These are phyloP conservation scores for Fusarium napiforme DNA, from an alignment of 2,329 filamentous ascomycete genomes.

Conservation along the genomic window DNA sequence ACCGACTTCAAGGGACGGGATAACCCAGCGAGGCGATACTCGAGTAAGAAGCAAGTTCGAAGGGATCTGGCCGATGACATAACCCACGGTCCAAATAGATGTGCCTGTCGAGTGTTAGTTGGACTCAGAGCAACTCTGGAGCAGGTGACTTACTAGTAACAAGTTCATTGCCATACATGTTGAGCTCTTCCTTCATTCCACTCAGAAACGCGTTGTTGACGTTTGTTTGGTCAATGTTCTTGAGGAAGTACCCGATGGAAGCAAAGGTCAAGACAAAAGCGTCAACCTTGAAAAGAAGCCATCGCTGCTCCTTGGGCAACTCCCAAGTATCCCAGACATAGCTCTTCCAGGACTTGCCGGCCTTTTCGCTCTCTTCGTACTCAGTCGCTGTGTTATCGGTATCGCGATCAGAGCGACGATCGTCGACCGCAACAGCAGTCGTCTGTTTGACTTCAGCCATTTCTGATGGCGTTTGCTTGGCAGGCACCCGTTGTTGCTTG, in stretches of 20 bases:
- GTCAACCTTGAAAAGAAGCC: conserved; percentile 50
- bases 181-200: conserved; percentile 40
- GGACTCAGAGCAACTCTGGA: neutral
- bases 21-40: conserved; percentile 8
- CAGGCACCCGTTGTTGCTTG: neutral
- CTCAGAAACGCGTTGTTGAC: conserved; percentile 51
- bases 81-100: conserved; percentile 39
- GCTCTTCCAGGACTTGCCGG: conserved; percentile 47
- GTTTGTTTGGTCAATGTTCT: conserved; percentile 54
- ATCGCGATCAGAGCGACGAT: neutral
- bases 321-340: conserved; percentile 53
- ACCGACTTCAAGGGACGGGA: conserved; percentile 20
- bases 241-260: conserved; percentile 49
- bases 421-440: neutral
- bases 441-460: conserved; percentile 13
- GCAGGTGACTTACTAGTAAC: conserved; percentile 26
- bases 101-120: conserved; percentile 5
- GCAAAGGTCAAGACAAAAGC: conserved; percentile 50
- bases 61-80: conserved; percentile 42
- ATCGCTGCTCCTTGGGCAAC: conserved; percentile 47
- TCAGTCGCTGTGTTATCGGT: neutral
- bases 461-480: neutral
- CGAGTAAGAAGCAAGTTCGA: conserved; percentile 39
- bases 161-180: conserved; percentile 36
- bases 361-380: neutral